phyloP scores from a whole-genome alignment of 192 early-diverging fungal species.

The Coemansia sp. region DNA sequence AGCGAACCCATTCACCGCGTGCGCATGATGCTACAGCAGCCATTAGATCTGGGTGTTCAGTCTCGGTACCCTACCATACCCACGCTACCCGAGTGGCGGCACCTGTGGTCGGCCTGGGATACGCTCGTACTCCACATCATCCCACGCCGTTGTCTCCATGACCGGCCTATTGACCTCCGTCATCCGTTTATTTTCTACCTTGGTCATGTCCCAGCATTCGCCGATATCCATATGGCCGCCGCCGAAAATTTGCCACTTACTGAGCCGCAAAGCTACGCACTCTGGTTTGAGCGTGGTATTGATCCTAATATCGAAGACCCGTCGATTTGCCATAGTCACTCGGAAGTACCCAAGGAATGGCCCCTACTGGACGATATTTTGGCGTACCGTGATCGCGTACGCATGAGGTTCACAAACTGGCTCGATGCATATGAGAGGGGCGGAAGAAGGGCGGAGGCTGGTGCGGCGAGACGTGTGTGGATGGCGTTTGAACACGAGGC shows the following conservation, averaged over 20 bases:
- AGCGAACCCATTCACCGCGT: no score
- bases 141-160: slow-evolving; percentile 57
- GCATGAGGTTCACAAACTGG: slow-evolving; percentile 59
- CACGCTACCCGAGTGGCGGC: slow-evolving; percentile 67
- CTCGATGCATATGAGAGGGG: slow-evolving; percentile 33
- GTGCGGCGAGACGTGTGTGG: slow-evolving; percentile 66
- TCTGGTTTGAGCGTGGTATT: slow-evolving; percentile 94
- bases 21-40: no score
- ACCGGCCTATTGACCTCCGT: slow-evolving; percentile 78
- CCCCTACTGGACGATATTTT: slow-evolving; percentile 70
- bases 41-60: no score
- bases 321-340: slow-evolving; percentile 77
- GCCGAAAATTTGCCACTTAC: slow-evolving; percentile 50
- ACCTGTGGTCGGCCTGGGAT: slow-evolving; percentile 87
- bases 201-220: slow-evolving; percentile 79
- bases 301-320: slow-evolving; percentile 86
- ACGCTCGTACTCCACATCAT: slow-evolving; percentile 68
- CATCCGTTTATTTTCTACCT: slow-evolving; percentile 92
- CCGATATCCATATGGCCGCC: slow-evolving; percentile 64
- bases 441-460: background rate
- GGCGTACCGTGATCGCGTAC: slow-evolving; percentile 67
- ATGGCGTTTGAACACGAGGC: slow-evolving; percentile 95
- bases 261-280: slow-evolving; percentile 65
- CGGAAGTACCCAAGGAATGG: slow-evolving; percentile 71
- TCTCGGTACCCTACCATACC: no score